Percentiles rank a stretch among this genome's conserved stretches.
Evolutionary conservation across 2,329 filamentous ascomycete species (phyloP).

Genomic region (Colletotrichum tropicale): DNA sequence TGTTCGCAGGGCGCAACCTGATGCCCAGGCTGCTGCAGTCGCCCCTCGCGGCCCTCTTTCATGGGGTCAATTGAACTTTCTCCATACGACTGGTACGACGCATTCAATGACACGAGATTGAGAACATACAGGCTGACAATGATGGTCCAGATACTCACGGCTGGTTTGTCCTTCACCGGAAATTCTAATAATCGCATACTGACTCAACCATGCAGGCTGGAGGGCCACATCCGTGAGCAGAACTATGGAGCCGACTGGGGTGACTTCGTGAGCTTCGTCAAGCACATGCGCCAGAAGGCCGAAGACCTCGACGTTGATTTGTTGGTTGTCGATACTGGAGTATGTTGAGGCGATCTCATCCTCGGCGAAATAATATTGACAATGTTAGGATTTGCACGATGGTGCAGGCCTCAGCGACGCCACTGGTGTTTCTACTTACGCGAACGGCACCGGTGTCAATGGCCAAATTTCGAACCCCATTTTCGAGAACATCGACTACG

Average conservation of each 20-base stretch:
- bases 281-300: constrained; percentile 64
- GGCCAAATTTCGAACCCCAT: constrained; percentile 56
- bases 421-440: constrained; percentile 39
- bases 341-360: background rate
- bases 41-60: constrained; percentile 52
- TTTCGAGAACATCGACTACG: constrained; percentile 46
- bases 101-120: constrained; percentile 58
- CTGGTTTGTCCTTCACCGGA: background rate
- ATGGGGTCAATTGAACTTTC: constrained; percentile 68
- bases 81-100: constrained; percentile 36
- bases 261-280: constrained; percentile 65
- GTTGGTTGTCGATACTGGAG: constrained; percentile 64
- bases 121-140: constrained; percentile 36
- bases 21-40: constrained; percentile 43
- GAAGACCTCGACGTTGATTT: constrained; percentile 61
- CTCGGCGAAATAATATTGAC: constrained; percentile 12
- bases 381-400: constrained; percentile 63
- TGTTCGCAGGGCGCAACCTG: constrained; percentile 54
- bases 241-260: constrained; percentile 72
- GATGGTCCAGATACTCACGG: background rate
- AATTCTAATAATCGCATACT: background rate
- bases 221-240: constrained; percentile 64
- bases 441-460: constrained; percentile 41
- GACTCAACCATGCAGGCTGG: constrained; percentile 43
- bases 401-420: constrained; percentile 67